These are phyloP conservation scores for Phytopythium aichiense DNA, from an alignment of 352 stramenopile species.

Conservation along the genomic window DNA sequence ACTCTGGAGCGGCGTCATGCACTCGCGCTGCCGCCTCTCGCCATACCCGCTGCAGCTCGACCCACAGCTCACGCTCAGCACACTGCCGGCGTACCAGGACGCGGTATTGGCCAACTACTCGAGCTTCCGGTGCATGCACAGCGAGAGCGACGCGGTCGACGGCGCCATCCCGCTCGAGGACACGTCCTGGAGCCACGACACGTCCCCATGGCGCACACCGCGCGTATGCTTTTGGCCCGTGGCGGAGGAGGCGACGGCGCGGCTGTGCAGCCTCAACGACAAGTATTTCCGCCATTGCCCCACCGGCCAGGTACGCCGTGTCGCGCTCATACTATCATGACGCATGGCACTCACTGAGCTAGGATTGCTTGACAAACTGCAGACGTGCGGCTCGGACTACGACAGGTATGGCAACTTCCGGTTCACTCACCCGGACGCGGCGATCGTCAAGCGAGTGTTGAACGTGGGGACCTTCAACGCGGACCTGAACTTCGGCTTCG, in stretches of 20 bases:
- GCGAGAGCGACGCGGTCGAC: background rate
- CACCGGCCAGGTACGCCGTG: slow-evolving; percentile 17
- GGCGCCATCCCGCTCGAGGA: slow-evolving; percentile 21
- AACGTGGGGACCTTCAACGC: slow-evolving; percentile 40
- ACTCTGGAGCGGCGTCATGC: slow-evolving; percentile 70
- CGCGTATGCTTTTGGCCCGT: slow-evolving; percentile 88
- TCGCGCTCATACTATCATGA: too few relatives aligned
- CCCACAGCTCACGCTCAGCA: slow-evolving; percentile 19
- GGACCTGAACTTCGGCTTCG: slow-evolving; percentile 80
- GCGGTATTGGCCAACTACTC: slow-evolving; percentile 29
- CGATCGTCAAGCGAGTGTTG: slow-evolving; percentile 26
- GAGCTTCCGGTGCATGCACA: slow-evolving; percentile 17
- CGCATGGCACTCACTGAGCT: slow-evolving; percentile 8
- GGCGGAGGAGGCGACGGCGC: slow-evolving; percentile 43
- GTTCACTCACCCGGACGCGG: slow-evolving; percentile 44
- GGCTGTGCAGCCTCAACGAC: slow-evolving; percentile 49
- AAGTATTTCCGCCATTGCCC: slow-evolving; percentile 26
- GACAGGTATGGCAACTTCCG: slow-evolving; percentile 56
- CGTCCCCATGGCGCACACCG: slow-evolving; percentile 42
- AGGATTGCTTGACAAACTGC: slow-evolving; percentile 22
- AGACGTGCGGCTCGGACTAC: slow-evolving; percentile 61
- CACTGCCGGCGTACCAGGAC: slow-evolving; percentile 26
- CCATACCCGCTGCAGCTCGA: slow-evolving; percentile 56
- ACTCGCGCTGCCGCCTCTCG: slow-evolving; percentile 63
- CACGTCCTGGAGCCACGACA: slow-evolving; percentile 36